A percentile compares a stretch with the other conserved stretches of the same genome.
Conservation (phyloP, 2,329 filamentous ascomycete species). For the Chrysosporium queenslandicum region DNA sequence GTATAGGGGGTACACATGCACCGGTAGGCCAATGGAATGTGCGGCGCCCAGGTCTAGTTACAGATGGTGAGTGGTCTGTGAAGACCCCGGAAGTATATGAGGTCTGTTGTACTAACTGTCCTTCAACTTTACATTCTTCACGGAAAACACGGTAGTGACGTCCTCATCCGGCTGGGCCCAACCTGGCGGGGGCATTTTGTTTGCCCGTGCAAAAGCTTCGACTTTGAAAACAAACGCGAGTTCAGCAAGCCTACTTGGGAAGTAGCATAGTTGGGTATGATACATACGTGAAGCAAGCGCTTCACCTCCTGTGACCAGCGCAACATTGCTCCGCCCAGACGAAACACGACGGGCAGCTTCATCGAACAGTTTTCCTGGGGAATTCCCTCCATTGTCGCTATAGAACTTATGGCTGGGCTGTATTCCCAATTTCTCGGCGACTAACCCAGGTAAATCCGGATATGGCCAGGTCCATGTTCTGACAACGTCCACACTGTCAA, state of each 20-base stretch:
- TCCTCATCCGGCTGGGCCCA: slow-evolving; percentile 46
- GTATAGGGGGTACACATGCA: slow-evolving; percentile 59
- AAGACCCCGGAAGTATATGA: not conserved
- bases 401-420: slow-evolving; percentile 41
- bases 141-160: slow-evolving; percentile 42
- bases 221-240: slow-evolving; percentile 29
- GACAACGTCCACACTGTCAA: slow-evolving; percentile 52
- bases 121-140: slow-evolving; percentile 40
- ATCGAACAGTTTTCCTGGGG: slow-evolving; percentile 53
- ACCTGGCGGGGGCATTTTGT: slow-evolving; percentile 48
- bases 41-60: slow-evolving; percentile 44
- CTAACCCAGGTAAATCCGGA: slow-evolving; percentile 45
- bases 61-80: not conserved
- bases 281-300: slow-evolving; percentile 46
- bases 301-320: slow-evolving; percentile 54
- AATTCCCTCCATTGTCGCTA: slow-evolving; percentile 54
- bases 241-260: not conserved
- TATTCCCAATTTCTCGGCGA: slow-evolving; percentile 43
- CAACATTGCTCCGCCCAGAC: slow-evolving; percentile 45
- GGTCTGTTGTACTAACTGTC: slow-evolving; percentile 28
- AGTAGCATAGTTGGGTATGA: slow-evolving; percentile 5
- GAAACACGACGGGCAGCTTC: slow-evolving; percentile 51
- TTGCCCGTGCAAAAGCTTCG: slow-evolving; percentile 43
- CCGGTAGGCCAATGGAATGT: slow-evolving; percentile 52
- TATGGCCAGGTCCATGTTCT: slow-evolving; percentile 59